These are phyloP conservation scores for Rhynchosporium graminicola DNA, from an alignment of 2,329 filamentous ascomycete genomes.

Conservation along the genomic window DNA sequence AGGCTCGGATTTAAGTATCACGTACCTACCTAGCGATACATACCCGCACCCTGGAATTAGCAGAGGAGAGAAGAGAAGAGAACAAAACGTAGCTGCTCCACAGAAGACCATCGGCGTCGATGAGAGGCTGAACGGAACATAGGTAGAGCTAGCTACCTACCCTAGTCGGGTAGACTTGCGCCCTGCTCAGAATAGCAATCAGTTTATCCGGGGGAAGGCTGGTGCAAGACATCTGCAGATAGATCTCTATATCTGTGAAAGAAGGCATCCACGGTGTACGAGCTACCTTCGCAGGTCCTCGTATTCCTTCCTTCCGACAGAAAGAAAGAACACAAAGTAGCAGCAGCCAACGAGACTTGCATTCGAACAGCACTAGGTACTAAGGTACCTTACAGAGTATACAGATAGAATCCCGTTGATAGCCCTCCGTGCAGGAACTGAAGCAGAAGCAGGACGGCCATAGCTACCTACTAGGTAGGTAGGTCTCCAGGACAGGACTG, in stretches of 20 bases:
- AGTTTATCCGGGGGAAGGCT: too few relatives aligned
- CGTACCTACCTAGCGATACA: constrained; percentile 8
- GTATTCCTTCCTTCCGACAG: too few relatives aligned
- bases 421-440: not conserved
- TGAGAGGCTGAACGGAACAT: too few relatives aligned
- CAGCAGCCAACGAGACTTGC: not conserved
- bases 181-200: not conserved
- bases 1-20: constrained; percentile 19
- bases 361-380: not conserved
- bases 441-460: too few relatives aligned
- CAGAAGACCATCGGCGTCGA: too few relatives aligned
- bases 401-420: constrained; percentile 6
- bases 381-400: not conserved
- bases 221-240: not conserved
- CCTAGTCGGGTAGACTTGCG: not conserved
- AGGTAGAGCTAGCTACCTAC: too few relatives aligned
- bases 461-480: too few relatives aligned
- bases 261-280: not conserved
- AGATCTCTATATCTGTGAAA: too few relatives aligned
- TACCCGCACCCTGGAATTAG: constrained; percentile 5
- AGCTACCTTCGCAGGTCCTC: not conserved
- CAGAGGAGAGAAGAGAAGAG: too few relatives aligned
- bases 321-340: too few relatives aligned
- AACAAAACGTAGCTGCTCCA: too few relatives aligned
- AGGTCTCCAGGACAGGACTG: too few relatives aligned